These are phyloP conservation scores for Excoecaria cochinchinensis DNA, from an alignment of 345 rosid genomes.

Conservation along the genomic window DNA sequence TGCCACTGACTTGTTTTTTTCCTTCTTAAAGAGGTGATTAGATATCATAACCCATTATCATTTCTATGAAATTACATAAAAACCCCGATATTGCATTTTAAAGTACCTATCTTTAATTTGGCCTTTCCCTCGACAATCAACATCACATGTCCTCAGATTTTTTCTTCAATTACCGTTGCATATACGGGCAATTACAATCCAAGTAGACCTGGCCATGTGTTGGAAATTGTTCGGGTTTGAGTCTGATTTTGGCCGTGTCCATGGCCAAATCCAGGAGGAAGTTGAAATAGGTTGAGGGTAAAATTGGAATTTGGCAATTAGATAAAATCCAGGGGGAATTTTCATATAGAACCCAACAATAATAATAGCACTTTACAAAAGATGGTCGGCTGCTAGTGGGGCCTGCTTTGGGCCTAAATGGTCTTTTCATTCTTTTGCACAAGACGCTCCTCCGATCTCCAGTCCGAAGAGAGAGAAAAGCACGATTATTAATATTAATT, in stretches of 20 bases:
- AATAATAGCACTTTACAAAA: constrained; percentile 22
- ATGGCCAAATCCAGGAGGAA: neutral
- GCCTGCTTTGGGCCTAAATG: neutral
- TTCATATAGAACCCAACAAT: no score
- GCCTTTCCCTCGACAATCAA: no score
- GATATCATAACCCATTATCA: neutral
- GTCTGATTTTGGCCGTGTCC: no score
- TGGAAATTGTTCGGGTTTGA: no score
- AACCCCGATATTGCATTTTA: constrained; percentile 5
- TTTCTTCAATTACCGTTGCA: no score
- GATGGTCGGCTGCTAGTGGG: constrained; percentile 38
- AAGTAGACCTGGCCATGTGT: no score
- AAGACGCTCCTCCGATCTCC: constrained; percentile 33
- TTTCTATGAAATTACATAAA: neutral
- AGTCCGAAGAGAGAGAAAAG: neutral
- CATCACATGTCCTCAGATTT: no score
- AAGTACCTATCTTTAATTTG: neutral
- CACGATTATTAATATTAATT: neutral
- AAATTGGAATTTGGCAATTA: neutral
- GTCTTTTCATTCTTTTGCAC: constrained; percentile 7
- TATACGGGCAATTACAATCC: no score
- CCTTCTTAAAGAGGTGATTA: neutral
- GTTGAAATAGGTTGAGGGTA: neutral
- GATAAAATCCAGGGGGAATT: neutral
- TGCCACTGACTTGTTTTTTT: constrained; percentile 12